Evolutionary conservation across 768 basidiomycete species (phyloP), one percentile per base, ranked within the genome.

Genomic region (Xerocomellus chrysenteron): DNA sequence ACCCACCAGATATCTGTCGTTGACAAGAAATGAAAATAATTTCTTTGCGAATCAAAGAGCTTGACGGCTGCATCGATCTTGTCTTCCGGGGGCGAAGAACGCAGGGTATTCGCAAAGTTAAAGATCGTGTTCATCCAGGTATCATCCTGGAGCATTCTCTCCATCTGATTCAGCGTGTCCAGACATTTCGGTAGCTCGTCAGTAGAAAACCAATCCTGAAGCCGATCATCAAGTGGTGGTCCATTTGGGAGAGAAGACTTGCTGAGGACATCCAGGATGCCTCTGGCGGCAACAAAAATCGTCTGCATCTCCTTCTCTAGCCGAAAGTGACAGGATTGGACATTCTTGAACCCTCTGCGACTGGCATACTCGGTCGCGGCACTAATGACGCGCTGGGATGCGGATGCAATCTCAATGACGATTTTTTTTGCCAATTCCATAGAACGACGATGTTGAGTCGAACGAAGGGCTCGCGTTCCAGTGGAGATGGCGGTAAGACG

Each of bases 231-330:
- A 5, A 61, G 54, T 28, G 46, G 46, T 4, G 42, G 50, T 4
- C 43, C 42, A 16, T 45, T 32, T 11, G 26, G 48, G 21, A 56
- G 32, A 26, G 50, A 49, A 26, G 33, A 33, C 17, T 54, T 41
- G 26, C 11, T 24, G 26, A 60, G 58, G 5, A 60, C 19, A 8
- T 26, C 37, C 3, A 54, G 42, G 14, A 60, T 45, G 19, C 47
- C 42, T 10, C 35, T 5, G 0, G 47, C 52, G 5, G 48, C 58
- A 11, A 61, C 47, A n/a, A 19, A 46, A 36, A 60, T 50, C 21
- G 12, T 37, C 13, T 60, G 52, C 58, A 60, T 60, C 44, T 60
- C 59, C 37, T 50, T 54, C 40, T 60, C 59, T 11, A 60, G 30
- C 28, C 52, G 58, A 60, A 60, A 60, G 36, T 60, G 58, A 49